Evolutionary conservation across 345 rosid genomes (phyloP), one percentile per base, ranked within the genome.

Genomic region (Euphorbia tirucalli): DNA sequence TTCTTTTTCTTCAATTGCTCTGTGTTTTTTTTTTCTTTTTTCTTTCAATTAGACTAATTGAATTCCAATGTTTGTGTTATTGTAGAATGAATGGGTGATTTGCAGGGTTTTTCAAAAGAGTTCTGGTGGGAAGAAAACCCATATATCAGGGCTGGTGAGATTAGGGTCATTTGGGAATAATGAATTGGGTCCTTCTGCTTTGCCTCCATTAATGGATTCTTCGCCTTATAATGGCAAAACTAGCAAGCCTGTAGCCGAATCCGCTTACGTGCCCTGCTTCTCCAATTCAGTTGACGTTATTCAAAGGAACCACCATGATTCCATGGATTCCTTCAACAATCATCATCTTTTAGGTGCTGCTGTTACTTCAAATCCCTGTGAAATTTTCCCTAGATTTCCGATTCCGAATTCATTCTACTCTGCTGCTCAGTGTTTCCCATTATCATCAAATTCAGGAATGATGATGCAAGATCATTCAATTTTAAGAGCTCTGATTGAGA

Each of bases 11-110:
- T n/a, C n/a, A n/a, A n/a, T n/a, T n/a, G n/a, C n/a, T n/a, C 71
- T 46, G 24, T 22, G 15, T 61, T 30, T 65, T 5, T 13, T 28
- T 18, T 46, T 71, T n/a, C 39, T 39, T 74, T 82, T 44, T 43
- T 70, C 69, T 65, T n/a, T 62, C 55, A 39, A 37, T 37, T 27
- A 57, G 7, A 52, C 7, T 61, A 18, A 49, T 60, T 35, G 30
- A 15, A 50, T 28, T 46, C n/a, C n/a, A n/a, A n/a, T n/a, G n/a
- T 54, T 71, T 60, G 65, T n/a, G n/a, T 59, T 11, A 72, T 61
- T 68, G 85, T 71, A 91, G 98, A 91, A 90, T 73, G 98, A 93
- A 71, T 93, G 98, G 96, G 97, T 93, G 75, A 88, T 93, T 66
- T 87, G 92, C 73, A 83, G 98, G 81, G 89, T 94, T 14, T 92